These are phyloP conservation scores for Cubamyces sp. DNA, from an alignment of 768 basidiomycete species.

Conservation along the genomic window DNA sequence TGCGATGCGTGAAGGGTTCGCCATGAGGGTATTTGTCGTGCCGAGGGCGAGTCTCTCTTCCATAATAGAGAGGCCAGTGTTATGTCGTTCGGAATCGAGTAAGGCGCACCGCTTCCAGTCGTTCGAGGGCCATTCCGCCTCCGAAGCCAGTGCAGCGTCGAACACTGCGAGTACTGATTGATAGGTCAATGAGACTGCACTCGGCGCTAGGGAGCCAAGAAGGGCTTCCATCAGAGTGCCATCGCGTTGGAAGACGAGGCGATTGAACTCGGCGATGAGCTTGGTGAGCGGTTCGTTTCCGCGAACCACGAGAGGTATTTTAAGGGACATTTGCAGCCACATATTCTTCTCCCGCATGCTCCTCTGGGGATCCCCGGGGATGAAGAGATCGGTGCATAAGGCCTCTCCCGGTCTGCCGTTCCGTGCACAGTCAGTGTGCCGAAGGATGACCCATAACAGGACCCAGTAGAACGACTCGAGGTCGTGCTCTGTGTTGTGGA, in stretches of 20 bases:
- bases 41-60: no score
- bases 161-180: neutral
- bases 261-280: neutral
- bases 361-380: neutral
- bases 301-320: neutral
- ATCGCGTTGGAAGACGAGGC: no score
- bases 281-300: neutral
- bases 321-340: no score
- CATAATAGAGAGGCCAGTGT: no score
- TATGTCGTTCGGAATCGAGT: neutral
- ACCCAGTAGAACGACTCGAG: slow-evolving; percentile 25
- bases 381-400: no score
- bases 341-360: no score
- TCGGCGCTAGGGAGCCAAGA: no score
- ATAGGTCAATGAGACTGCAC: neutral
- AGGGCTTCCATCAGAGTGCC: no score
- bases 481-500: slow-evolving; percentile 9
- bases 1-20: no score
- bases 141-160: neutral
- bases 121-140: neutral
- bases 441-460: slow-evolving; percentile 8
- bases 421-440: slow-evolving; percentile 1
- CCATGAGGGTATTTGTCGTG: no score
- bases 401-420: neutral
- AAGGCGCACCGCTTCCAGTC: neutral